Evolutionary conservation across 2,329 filamentous ascomycete genomes (phyloP).

Genomic region (Aspergillus caelatus): DNA sequence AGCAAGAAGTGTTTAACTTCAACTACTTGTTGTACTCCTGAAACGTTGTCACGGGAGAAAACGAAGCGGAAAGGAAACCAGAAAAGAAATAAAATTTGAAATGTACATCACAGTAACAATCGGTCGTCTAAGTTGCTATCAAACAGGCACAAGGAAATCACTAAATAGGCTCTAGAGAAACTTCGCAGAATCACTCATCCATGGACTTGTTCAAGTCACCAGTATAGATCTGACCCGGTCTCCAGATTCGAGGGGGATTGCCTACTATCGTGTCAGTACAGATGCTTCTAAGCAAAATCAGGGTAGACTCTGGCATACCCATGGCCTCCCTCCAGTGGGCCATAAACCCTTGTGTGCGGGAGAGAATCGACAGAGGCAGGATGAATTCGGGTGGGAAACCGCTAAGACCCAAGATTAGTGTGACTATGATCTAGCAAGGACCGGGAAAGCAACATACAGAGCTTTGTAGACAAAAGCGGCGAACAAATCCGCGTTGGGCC

Average conservation of each 20-base stretch:
- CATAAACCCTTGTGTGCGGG: constrained; percentile 11
- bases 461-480: constrained; percentile 43
- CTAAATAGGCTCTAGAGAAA: background rate
- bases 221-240: background rate
- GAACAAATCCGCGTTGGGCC: constrained; percentile 45
- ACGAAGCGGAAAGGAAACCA: constrained; percentile 16
- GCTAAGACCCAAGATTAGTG: background rate
- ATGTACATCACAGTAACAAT: background rate
- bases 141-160: background rate
- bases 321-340: constrained; percentile 17
- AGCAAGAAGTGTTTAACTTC: background rate
- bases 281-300: background rate
- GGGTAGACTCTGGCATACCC: constrained; percentile 21
- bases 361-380: constrained; percentile 2
- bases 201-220: background rate
- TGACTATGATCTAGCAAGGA: background rate
- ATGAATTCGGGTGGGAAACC: constrained; percentile 14
- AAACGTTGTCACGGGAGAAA: too few relatives aligned
- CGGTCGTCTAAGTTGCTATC: background rate
- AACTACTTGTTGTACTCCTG: background rate
- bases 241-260: background rate
- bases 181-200: background rate
- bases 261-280: background rate
- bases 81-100: constrained; percentile 17
- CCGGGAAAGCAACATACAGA: constrained; percentile 26